Conservation (phyloP, 2,329 filamentous ascomycete species). For the Aspergillus floridensis region DNA sequence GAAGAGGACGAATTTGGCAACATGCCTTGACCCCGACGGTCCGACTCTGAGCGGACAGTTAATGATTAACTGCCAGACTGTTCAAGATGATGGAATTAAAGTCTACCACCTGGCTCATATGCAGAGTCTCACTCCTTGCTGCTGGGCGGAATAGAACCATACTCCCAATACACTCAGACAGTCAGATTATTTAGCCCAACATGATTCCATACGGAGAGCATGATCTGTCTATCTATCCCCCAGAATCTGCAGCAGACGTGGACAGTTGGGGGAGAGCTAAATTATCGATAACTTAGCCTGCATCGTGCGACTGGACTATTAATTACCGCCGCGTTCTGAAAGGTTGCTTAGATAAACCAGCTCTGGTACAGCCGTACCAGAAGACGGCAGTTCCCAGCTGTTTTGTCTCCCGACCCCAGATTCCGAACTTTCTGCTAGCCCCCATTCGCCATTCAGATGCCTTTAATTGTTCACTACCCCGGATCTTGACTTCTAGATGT, state of each 20-base stretch:
- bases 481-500: neutral
- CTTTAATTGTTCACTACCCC: conserved; percentile 11
- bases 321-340: neutral
- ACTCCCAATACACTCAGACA: neutral
- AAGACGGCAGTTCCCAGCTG: conserved; percentile 11
- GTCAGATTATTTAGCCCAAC: neutral
- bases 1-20: neutral
- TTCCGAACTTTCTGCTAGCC: conserved; percentile 12
- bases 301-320: neutral
- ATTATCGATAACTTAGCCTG: neutral
- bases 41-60: neutral
- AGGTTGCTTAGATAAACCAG: neutral
- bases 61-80: neutral
- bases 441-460: neutral
- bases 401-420: conserved; percentile 25
- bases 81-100: neutral
- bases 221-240: neutral
- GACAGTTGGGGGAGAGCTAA: too few species aligned
- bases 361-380: neutral
- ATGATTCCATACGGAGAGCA: neutral
- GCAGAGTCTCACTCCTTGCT: neutral
- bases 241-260: too few species aligned
- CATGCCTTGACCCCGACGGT: neutral
- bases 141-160: neutral
- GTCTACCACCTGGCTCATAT: neutral